Conservation (phyloP, 768 basidiomycete species). For the Termitomyces sp. region DNA sequence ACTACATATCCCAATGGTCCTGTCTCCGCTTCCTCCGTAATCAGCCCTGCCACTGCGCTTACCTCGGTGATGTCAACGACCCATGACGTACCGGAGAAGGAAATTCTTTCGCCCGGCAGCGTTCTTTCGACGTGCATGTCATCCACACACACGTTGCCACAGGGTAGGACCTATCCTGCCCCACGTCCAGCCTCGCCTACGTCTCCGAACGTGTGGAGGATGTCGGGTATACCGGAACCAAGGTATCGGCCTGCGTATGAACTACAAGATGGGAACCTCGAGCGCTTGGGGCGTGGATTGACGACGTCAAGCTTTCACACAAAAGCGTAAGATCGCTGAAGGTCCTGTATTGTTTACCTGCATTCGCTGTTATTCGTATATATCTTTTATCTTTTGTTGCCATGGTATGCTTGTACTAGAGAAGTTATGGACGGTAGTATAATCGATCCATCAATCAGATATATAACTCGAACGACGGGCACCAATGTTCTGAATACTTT, state of each 20-base stretch:
- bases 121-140: conserved; percentile 25
- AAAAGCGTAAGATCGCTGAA: background rate
- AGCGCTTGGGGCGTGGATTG: conserved; percentile 59
- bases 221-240: conserved; percentile 13
- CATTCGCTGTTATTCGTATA: background rate
- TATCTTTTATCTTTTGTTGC: background rate
- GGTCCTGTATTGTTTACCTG: background rate
- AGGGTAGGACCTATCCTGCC: conserved; percentile 1
- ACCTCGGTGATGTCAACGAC: conserved; percentile 20
- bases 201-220: conserved; percentile 8
- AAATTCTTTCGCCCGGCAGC: conserved; percentile 18
- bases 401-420: background rate
- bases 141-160: conserved; percentile 20
- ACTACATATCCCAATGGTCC: conserved; percentile 10
- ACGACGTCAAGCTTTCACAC: background rate
- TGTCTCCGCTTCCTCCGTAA: conserved; percentile 16
- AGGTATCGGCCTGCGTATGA: conserved; percentile 79
- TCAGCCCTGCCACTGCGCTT: conserved; percentile 18
- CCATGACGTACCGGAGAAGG: conserved; percentile 10
- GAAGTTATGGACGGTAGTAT: background rate
- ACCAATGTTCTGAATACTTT: background rate
- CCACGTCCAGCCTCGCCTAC: background rate
- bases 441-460: background rate
- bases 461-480: background rate
- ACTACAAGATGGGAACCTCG: conserved; percentile 65